phyloP scores from a whole-genome alignment of 164 flowering plant species.

The Aristolochia californica region DNA sequence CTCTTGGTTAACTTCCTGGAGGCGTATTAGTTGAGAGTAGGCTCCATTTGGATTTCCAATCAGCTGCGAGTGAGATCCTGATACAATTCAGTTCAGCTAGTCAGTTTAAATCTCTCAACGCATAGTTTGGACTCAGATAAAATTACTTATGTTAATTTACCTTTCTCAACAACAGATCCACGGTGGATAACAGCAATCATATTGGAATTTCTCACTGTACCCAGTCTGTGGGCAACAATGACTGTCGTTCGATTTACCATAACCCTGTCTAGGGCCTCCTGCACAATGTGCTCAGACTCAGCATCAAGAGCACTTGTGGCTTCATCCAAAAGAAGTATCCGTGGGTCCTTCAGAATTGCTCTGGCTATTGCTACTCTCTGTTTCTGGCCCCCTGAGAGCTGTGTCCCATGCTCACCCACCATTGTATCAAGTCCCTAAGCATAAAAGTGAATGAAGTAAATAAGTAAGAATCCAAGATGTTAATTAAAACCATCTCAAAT shows the following conservation, averaged over 20 bases:
- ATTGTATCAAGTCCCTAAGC: constrained; percentile 61
- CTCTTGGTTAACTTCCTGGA: constrained; percentile 10
- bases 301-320: constrained; percentile 80
- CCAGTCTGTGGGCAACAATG: constrained; percentile 68
- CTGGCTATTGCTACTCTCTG: constrained; percentile 79
- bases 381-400: constrained; percentile 79
- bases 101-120: not conserved
- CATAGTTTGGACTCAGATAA: no score
- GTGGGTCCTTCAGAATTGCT: constrained; percentile 72
- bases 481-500: not conserved
- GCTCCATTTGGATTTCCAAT: constrained; percentile 21
- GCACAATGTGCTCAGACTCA: constrained; percentile 57
- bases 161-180: constrained; percentile 69
- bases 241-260: constrained; percentile 56
- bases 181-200: constrained; percentile 55
- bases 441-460: not conserved
- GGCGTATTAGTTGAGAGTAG: constrained; percentile 13
- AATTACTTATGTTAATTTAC: constrained; percentile 12
- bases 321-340: constrained; percentile 72
- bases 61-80: constrained; percentile 61
- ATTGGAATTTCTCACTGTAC: constrained; percentile 54
- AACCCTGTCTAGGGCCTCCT: constrained; percentile 51
- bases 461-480: not conserved
- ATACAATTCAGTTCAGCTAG: not conserved
- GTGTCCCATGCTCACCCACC: constrained; percentile 75